A percentile compares a stretch with the other conserved stretches of the same genome.
Conservation (phyloP, 164 flowering plant species). For the Liriodendron chinense region DNA sequence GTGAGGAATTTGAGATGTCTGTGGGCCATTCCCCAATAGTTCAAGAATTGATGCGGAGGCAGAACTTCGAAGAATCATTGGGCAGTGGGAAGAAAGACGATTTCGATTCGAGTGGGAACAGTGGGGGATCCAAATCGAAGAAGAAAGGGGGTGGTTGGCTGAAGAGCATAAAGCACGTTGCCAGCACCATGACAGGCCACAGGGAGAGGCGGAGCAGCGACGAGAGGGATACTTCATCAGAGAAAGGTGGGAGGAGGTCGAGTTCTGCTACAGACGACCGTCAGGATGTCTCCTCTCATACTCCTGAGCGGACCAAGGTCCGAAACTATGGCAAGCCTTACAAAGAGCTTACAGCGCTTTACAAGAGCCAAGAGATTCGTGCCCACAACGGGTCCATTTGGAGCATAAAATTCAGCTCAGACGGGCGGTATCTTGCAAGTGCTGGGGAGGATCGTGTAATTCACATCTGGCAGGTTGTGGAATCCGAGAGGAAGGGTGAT, state of each 20-base stretch:
- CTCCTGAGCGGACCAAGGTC: conserved; percentile 82
- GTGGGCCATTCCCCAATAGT: conserved; percentile 97
- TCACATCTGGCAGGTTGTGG: conserved; percentile 88
- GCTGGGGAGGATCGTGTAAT: conserved; percentile 98
- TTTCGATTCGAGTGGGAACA: conserved; percentile 28
- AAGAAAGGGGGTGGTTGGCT: conserved; percentile 85
- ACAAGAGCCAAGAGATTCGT: conserved; percentile 83
- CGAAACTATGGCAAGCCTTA: conserved; percentile 82
- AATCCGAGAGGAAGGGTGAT: conserved; percentile 83
- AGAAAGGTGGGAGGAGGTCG: conserved; percentile 90
- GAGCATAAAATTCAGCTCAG: conserved; percentile 91
- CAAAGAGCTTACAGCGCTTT: conserved; percentile 77
- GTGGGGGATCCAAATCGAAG: conserved; percentile 45
- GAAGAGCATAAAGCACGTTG: conserved; percentile 70
- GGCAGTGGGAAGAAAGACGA: conserved; percentile 33
- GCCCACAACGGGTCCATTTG: conserved; percentile 97
- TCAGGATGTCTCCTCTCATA: conserved; percentile 79
- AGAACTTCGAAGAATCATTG: conserved; percentile 68
- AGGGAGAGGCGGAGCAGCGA: conserved; percentile 85
- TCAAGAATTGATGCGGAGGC: conserved; percentile 92
- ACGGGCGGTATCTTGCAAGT: conserved; percentile 89
- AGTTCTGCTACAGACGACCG: conserved; percentile 98
- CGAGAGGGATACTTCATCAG: conserved; percentile 91
- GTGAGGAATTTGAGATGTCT: conserved; percentile 91
- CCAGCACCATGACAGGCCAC: conserved; percentile 53